Percentiles rank a stretch among this genome's conserved stretches.
Conservation (phyloP, 2,329 filamentous ascomycete genomes). For the Trichoderma arundinaceum region DNA sequence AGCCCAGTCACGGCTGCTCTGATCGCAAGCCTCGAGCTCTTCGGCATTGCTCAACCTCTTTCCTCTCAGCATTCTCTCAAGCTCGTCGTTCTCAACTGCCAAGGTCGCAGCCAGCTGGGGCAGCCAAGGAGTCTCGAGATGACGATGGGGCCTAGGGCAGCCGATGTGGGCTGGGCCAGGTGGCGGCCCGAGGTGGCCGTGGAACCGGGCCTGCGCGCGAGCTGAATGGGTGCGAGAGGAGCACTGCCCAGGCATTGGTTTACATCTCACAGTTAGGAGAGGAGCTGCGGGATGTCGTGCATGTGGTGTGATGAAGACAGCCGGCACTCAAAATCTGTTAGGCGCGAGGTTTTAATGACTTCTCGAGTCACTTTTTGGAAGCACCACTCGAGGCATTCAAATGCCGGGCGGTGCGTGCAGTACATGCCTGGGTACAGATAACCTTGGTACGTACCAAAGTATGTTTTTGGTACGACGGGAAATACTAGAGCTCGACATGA, state of each 20-base stretch:
- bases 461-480: too few species aligned
- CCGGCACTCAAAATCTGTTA: background rate
- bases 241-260: slow-evolving; percentile 12
- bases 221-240: slow-evolving; percentile 16
- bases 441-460: too few species aligned
- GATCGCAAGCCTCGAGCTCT: too few species aligned
- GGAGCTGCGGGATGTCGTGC: slow-evolving; percentile 28
- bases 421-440: too few species aligned
- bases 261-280: slow-evolving; percentile 26
- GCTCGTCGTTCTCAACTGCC: background rate
- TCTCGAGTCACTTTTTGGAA: background rate
- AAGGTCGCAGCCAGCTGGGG: background rate
- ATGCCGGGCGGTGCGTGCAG: background rate
- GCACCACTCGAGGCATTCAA: background rate
- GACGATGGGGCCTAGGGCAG: slow-evolving; percentile 22
- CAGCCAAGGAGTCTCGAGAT: slow-evolving; percentile 24
- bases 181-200: slow-evolving; percentile 30
- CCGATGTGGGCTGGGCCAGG: slow-evolving; percentile 27
- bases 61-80: too few species aligned
- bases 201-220: slow-evolving; percentile 27
- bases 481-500: too few species aligned
- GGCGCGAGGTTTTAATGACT: background rate
- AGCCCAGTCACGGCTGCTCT: too few species aligned
- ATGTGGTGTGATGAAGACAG: slow-evolving; percentile 21
- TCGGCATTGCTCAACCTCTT: background rate